Evolutionary conservation across 2,329 filamentous ascomycete species (phyloP), one percentile per base, ranked within the genome.

Genomic region (Rhynchosporium graminicola): DNA sequence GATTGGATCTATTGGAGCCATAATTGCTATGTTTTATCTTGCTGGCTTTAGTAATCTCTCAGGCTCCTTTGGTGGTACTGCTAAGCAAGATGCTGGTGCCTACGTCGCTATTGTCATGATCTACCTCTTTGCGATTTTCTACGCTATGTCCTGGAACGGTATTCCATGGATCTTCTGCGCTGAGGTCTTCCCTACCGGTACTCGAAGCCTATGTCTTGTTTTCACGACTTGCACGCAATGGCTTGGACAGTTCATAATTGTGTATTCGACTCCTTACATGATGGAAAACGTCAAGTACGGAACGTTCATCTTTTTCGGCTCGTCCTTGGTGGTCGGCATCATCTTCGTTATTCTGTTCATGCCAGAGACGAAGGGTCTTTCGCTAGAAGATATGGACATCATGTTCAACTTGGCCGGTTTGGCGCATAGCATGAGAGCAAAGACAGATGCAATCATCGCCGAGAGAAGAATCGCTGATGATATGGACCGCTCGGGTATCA

Each of bases 161-260:
- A 76, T 77, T 12, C 74, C 75, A 0, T 78, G 74, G 73, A 74
- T 77, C 0, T 75, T 76, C 54, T 75, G 47, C 36, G 74, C 74
- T 0, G 77, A 80, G 63, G 79, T 80, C 48, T 78, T 77, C 65
- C 77, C 77, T 0, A 68, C 62, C 3, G 57, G 62, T 15, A 59
- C 62, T 8, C 31, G 64, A 78, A 87, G 64, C 69, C 86, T 90
- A 26, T 81, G 86, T 4, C 79, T 89, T 55, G 87, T 81, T 0
- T 86, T 87, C 1, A 57, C 54, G 10, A 57, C 47, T 33, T 86
- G 84, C 3, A 88, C 84, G 0, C 86, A 90, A 29, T 71, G 68
- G 8, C 60, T 72, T 15, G 68, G 68, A 43, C 63, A 70, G 36
- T 64, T 62, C 46, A 66, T 71, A 20, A 69, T 70, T 4, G 70